Evolutionary conservation across 768 basidiomycete genomes (phyloP), one percentile per base, ranked within the genome.

Genomic region (Cyathus striatus): DNA sequence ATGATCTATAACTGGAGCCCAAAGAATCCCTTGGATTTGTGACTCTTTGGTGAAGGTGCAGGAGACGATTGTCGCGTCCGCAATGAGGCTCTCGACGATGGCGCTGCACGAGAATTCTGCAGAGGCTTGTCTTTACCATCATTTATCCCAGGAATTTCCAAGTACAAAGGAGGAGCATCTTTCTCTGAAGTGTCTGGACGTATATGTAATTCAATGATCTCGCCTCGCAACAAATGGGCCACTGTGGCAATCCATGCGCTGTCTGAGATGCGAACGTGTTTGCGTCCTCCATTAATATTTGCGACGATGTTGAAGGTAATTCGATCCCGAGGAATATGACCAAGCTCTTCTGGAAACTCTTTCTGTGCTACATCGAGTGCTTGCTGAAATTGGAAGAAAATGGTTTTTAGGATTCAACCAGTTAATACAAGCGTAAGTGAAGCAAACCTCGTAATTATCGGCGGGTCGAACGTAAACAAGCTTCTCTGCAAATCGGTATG

Each of bases 381-480:
- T 61, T 72, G 58, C 78, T 79, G 32, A 14, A 22, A n/a, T 39
- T 25, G 14, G 22, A 25, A 12, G 4, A 34, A n/a, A n/a, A n/a
- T n/a, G n/a, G n/a, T n/a, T n/a, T n/a, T n/a, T n/a, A n/a, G n/a
- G n/a, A n/a, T n/a, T 23, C 17, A 22, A 9, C 14, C 21, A 34
- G 41, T 26, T 10, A 35, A 25, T 14, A 23, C 21, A 17, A 22
- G 12, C 30, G n/a, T 23, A 36, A 35, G 26, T 25, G 17, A 36
- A 34, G 13, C 67, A 42, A 27, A 78, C 80, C 50, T 65, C 51
- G 43, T 76, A 78, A 34, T 59, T 54, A 23, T 55, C 41, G 7
- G 70, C 64, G 1, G 69, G 70, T 1, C 64, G 66, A 1, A 82
- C 79, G 35, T 76, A 79, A 13, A 79, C 73, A n/a, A 78, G 59